Conservation (phyloP, 2,329 filamentous ascomycete genomes). For the Onygena corvina region DNA sequence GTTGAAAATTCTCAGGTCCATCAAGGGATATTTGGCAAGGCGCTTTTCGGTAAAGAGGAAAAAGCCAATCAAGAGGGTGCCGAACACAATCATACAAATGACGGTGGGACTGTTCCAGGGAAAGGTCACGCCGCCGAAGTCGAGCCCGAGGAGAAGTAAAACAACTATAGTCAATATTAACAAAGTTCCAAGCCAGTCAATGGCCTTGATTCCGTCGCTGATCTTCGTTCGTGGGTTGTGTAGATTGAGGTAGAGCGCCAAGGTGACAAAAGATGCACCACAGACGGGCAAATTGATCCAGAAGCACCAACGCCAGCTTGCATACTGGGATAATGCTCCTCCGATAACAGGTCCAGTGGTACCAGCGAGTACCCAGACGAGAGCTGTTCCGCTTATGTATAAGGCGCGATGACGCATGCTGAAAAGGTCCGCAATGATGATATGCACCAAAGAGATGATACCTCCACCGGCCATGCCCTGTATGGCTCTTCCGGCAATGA, state of each 20-base stretch:
- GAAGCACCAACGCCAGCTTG: conserved; percentile 44
- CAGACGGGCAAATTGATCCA: conserved; percentile 46
- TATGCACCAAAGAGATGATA: conserved; percentile 41
- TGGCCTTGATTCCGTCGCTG: conserved; percentile 38
- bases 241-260: conserved; percentile 43
- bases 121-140: conserved; percentile 63
- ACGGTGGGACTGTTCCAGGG: conserved; percentile 66
- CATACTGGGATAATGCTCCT: conserved; percentile 36
- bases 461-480: conserved; percentile 46
- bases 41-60: conserved; percentile 62
- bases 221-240: conserved; percentile 44
- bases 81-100: conserved; percentile 66
- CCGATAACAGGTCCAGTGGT: conserved; percentile 43
- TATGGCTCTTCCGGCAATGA: conserved; percentile 43
- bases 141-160: conserved; percentile 78
- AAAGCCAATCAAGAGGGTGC: conserved; percentile 47
- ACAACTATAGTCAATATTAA: conserved; percentile 59
- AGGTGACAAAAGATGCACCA: conserved; percentile 38
- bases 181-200: conserved; percentile 45
- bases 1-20: conserved; percentile 56
- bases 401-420: conserved; percentile 36
- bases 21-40: conserved; percentile 66
- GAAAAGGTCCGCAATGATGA: conserved; percentile 46
- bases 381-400: conserved; percentile 41
- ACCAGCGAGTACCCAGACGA: conserved; percentile 45